Evolutionary conservation across 192 early-diverging fungal genomes (phyloP).

Genomic region (Neocallimastix lanati): DNA sequence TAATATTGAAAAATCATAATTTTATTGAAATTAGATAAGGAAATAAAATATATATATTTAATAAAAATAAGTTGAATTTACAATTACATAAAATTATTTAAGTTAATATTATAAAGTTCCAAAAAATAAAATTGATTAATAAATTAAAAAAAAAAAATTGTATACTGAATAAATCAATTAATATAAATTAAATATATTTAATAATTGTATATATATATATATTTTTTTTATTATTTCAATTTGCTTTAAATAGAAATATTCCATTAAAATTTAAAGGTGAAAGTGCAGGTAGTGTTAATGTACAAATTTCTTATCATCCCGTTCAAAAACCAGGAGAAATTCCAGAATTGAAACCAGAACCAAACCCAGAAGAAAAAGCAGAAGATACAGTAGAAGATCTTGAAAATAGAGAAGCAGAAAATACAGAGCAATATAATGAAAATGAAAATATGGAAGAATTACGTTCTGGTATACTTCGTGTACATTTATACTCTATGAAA

Average conservation of each 20-base stretch:
- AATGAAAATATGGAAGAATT: constrained; percentile 23
- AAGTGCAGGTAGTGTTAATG: constrained; percentile 9
- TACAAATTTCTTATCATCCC: neutral
- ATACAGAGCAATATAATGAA: constrained; percentile 29
- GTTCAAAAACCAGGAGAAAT: neutral
- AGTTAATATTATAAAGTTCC: too few relatives aligned
- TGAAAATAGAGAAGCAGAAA: neutral
- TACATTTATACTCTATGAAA: neutral
- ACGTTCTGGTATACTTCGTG: constrained; percentile 6
- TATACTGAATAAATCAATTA: too few relatives aligned
- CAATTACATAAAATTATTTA: too few relatives aligned
- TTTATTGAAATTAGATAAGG: too few relatives aligned
- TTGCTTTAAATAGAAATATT: constrained; percentile 5
- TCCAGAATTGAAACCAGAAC: neutral
- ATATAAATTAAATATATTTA: too few relatives aligned
- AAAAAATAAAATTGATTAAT: too few relatives aligned
- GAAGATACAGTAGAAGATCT: neutral
- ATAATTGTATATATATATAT: too few relatives aligned
- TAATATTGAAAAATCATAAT: too few relatives aligned
- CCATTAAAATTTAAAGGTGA: constrained; percentile 17
- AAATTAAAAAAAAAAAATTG: too few relatives aligned
- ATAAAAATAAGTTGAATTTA: too few relatives aligned
- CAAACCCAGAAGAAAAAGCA: neutral
- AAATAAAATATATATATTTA: too few relatives aligned
- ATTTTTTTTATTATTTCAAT: too few relatives aligned